A percentile compares a stretch with the other conserved stretches of the same genome.
These are phyloP conservation scores for Ogataea trehaloabstinens DNA, from an alignment of 805 yeast genomes.

Conservation along the genomic window DNA sequence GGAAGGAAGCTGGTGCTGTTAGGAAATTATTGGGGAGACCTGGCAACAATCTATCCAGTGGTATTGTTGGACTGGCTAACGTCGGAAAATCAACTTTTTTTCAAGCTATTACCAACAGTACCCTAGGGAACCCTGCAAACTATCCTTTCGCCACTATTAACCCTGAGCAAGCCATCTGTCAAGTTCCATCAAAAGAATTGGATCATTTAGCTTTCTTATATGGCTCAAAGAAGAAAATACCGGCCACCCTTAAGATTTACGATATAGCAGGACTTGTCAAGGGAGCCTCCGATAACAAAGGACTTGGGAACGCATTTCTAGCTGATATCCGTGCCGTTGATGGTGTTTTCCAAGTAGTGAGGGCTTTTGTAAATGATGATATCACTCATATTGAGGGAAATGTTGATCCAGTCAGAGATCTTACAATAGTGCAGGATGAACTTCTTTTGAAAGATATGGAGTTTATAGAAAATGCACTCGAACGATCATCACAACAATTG, in stretches of 20 bases:
- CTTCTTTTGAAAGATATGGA: constrained; percentile 66
- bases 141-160: constrained; percentile 78
- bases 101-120: constrained; percentile 59
- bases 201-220: constrained; percentile 47
- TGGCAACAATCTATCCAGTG: constrained; percentile 37
- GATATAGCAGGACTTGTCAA: constrained; percentile 72
- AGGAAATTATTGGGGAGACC: constrained; percentile 31
- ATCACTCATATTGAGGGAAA: constrained; percentile 64
- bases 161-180: constrained; percentile 61
- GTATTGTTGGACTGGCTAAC: constrained; percentile 64
- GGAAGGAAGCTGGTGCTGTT: constrained; percentile 3
- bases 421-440: constrained; percentile 63
- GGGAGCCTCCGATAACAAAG: constrained; percentile 64
- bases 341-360: constrained; percentile 66
- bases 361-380: constrained; percentile 63
- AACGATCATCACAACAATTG: constrained; percentile 66
- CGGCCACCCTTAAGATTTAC: constrained; percentile 55
- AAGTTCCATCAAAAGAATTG: constrained; percentile 51
- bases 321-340: constrained; percentile 70
- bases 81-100: constrained; percentile 61
- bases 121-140: constrained; percentile 64
- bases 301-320: constrained; percentile 71
- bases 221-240: constrained; percentile 48
- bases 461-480: constrained; percentile 61
- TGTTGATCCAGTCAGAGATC: constrained; percentile 64